Base-by-base conservation (phyloP, 352 stramenopile species). In the Pythium grandisporangium region DNA sequence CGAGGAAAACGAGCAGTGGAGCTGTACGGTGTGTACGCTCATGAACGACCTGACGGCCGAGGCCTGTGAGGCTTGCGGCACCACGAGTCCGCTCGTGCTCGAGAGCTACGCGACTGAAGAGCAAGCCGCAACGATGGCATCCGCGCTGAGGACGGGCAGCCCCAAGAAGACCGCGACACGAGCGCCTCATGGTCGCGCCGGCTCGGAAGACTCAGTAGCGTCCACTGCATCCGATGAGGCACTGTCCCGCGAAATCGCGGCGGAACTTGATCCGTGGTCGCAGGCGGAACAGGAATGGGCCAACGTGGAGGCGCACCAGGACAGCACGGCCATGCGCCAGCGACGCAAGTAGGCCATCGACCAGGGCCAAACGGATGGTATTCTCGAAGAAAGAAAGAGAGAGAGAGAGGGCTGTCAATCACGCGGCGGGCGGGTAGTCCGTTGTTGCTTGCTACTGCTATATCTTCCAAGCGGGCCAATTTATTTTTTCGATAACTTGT, bases 241-340 rank as follows among this genome's bases (percentile, higher is more conserved):
- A 5, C 43, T 61, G 12, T 47, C 45, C 17, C 55, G 61, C 10
- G 54, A 66, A 20, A 52, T 58, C 5, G 59, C 55, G 4, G 58
- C 57, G 5, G 65, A 70, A 23, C 36, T 65, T 13, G 70, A 87
- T 30, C 74, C 70, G 22, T 87, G 74, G 74, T 51, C 57, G 0
- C 61, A 81, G 57, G 74, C 74, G 6, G 74, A 87, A 45, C 63
- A 66, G 25, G 74, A 87, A 37, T 87, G 74, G 74, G 74, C 74
- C 1, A 40, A 67, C 30, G 56, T 87, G 3, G 74, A 87, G 45
- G 66, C 70, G 10, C 55, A 58, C 22, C 71, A 84, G 45, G 66
- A 84, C 24, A 45, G 30, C 42, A 51, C 19, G 33, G 39, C 36
- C 1, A 41, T 43, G 16, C 53, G 52, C 38, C 55, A 55, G 32